These are phyloP conservation scores for Albatrellus ellisii DNA, from an alignment of 768 basidiomycete species.

Conservation along the genomic window DNA sequence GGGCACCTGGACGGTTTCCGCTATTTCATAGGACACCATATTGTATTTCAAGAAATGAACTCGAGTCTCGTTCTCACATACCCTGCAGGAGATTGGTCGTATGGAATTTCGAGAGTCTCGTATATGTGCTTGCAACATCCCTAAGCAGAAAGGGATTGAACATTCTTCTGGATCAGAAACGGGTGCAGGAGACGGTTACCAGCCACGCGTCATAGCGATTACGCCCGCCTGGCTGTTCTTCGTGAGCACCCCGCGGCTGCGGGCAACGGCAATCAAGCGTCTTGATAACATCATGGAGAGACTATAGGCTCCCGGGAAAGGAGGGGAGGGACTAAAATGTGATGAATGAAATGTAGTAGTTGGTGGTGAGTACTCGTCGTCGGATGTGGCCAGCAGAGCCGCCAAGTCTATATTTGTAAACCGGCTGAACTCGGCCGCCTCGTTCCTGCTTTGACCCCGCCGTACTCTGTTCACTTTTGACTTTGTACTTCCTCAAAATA, in stretches of 20 bases:
- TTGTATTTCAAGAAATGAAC: conserved; percentile 3
- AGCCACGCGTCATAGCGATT: conserved; percentile 10
- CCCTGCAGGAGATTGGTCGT: conserved; percentile 59
- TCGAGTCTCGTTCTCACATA: conserved; percentile 20
- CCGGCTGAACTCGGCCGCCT: no score
- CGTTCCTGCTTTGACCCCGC: no score
- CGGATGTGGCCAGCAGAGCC: no score
- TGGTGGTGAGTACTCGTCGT: no score
- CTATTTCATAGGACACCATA: conserved; percentile 22
- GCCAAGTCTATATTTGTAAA: no score
- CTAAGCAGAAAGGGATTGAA: conserved; percentile 18
- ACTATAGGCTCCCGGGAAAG: neutral
- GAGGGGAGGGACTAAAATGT: neutral
- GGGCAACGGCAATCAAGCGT: conserved; percentile 13
- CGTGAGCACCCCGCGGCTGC: conserved; percentile 9
- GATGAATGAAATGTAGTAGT: neutral
- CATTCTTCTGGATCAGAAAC: neutral
- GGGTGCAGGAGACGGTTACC: conserved; percentile 3
- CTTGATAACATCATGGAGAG: conserved; percentile 11
- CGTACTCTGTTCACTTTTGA: no score
- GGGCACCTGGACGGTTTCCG: conserved; percentile 87
- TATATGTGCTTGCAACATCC: conserved; percentile 32
- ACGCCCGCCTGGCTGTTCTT: conserved; percentile 6
- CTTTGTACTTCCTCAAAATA: no score
- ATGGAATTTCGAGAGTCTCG: conserved; percentile 52